Evolutionary conservation across 1,284 basidiomycete genomes (phyloP).

Genomic region (Heterobasidion parviporum): DNA sequence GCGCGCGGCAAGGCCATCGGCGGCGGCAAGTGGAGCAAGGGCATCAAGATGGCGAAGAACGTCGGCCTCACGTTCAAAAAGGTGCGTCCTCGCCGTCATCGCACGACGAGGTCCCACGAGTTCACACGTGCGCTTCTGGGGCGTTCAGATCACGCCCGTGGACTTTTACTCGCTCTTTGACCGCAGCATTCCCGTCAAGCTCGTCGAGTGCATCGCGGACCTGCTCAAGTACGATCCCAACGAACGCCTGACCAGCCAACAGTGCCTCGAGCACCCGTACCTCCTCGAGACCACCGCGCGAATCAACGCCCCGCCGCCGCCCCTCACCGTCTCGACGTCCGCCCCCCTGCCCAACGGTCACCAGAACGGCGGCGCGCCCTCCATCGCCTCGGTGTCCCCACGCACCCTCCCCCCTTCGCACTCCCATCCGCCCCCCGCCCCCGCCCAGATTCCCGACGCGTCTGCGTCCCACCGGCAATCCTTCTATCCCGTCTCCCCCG

Average conservation of each 20-base stretch:
- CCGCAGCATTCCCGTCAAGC: slow-evolving; percentile 64
- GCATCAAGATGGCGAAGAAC: slow-evolving; percentile 78
- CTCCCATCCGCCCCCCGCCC: slow-evolving; percentile 30
- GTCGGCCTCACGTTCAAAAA: slow-evolving; percentile 91
- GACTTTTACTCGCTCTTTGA: slow-evolving; percentile 78
- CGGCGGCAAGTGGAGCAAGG: slow-evolving; percentile 83
- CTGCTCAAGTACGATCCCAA: slow-evolving; percentile 91
- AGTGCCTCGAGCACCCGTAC: slow-evolving; percentile 88
- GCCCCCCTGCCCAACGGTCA: slow-evolving; percentile 15
- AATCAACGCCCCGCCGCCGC: slow-evolving; percentile 47
- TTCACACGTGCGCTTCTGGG: not conserved
- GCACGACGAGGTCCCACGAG: slow-evolving; percentile 4
- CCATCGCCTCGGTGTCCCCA: slow-evolving; percentile 42
- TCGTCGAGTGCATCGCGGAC: slow-evolving; percentile 90
- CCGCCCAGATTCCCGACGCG: slow-evolving; percentile 35
- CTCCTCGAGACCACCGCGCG: slow-evolving; percentile 65
- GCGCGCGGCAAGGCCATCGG: slow-evolving; percentile 64
- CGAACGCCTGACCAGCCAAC: slow-evolving; percentile 73
- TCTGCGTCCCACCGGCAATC: slow-evolving; percentile 49
- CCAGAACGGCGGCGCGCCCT: slow-evolving; percentile 30
- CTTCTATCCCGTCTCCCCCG: slow-evolving; percentile 33
- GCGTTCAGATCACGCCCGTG: slow-evolving; percentile 61
- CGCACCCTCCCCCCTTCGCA: slow-evolving; percentile 54
- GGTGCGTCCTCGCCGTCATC: slow-evolving; percentile 32
- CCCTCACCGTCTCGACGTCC: slow-evolving; percentile 23